Percentiles rank a stretch among this genome's conserved stretches.
Evolutionary conservation across 208 protist species (phyloP).

Genomic region (Trichomonas gallinae): DNA sequence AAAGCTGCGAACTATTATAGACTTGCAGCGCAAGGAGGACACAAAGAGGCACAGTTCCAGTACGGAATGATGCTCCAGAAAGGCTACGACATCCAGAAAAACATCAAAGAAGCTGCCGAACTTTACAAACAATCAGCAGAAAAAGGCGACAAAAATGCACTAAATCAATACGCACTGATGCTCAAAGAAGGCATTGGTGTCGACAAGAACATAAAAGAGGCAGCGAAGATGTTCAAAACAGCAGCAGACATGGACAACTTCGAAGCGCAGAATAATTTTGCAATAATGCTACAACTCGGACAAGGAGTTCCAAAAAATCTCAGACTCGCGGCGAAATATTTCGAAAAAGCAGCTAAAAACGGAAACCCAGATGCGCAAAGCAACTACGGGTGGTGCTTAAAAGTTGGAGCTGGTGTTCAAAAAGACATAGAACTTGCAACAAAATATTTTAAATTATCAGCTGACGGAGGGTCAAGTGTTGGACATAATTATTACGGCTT

Average conservation of each 20-base stretch:
- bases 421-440: not conserved
- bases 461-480: not conserved
- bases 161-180: not conserved
- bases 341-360: not conserved
- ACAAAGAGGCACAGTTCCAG: not conserved
- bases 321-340: not conserved
- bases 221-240: not conserved
- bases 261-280: not conserved
- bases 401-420: not conserved
- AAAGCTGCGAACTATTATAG: not conserved
- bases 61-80: not conserved
- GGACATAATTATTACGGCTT: not conserved
- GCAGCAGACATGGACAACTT: not conserved
- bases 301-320: not conserved
- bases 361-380: not conserved
- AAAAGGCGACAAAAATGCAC: not conserved
- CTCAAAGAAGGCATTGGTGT: not conserved
- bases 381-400: not conserved
- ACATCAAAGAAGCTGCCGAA: not conserved
- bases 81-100: not conserved
- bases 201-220: not conserved
- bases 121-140: not conserved
- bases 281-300: not conserved
- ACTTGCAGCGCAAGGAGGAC: not conserved
- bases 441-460: not conserved